Conservation (phyloP, 179 eudicot genomes). For the Camellia oleifera region DNA sequence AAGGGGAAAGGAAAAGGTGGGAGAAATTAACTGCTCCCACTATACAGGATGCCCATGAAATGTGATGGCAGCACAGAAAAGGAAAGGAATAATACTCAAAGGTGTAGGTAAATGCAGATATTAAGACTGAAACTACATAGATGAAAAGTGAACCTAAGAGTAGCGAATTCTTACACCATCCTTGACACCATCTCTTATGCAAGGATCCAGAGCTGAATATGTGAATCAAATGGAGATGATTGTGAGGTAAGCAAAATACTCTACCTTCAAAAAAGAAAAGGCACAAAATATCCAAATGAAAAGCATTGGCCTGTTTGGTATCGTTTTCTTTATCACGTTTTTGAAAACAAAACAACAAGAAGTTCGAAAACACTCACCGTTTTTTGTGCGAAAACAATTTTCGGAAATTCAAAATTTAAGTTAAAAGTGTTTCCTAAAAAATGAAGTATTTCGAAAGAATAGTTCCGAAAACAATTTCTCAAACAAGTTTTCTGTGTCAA, state of each 20-base stretch:
- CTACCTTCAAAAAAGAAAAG: neutral
- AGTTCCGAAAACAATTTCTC: too few species aligned
- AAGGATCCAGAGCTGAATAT: constrained; percentile 46
- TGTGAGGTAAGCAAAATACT: neutral
- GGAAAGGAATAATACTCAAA: neutral
- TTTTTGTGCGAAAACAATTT: too few species aligned
- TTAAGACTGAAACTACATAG: neutral
- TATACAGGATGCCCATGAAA: neutral
- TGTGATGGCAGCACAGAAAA: neutral
- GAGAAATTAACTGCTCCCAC: neutral
- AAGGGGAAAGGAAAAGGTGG: neutral
- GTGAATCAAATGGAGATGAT: constrained; percentile 19
- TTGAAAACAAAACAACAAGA: too few species aligned
- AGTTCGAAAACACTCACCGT: too few species aligned
- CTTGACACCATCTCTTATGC: constrained; percentile 20
- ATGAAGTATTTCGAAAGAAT: too few species aligned
- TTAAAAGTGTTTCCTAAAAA: too few species aligned
- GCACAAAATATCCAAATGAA: neutral
- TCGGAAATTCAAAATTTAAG: too few species aligned
- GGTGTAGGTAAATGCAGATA: neutral
- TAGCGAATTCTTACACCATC: constrained; percentile 57
- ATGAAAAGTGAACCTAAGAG: constrained; percentile 12
- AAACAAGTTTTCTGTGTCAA: too few species aligned
- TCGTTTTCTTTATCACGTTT: too few species aligned
- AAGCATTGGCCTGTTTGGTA: neutral